Percentiles rank a stretch among this genome's conserved stretches.
Conservation (phyloP, 2,329 filamentous ascomycete genomes). For the Colletotrichum lini region DNA sequence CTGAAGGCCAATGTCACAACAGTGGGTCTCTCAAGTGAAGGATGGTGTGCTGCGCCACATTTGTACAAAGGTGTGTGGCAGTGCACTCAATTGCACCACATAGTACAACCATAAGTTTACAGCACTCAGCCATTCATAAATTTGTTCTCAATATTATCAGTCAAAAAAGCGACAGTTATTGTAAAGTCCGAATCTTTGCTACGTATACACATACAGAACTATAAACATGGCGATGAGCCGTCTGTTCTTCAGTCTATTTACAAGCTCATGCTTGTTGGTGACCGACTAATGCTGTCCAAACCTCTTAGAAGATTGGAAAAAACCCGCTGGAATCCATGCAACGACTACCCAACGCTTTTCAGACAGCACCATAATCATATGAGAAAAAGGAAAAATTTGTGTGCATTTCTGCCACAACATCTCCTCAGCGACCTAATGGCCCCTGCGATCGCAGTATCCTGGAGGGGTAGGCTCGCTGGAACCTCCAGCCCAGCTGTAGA, state of each 20-base stretch:
- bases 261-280: slow-evolving; percentile 28
- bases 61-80: slow-evolving; percentile 1
- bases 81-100: neutral
- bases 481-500: slow-evolving; percentile 86
- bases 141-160: neutral
- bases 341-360: slow-evolving; percentile 39
- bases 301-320: slow-evolving; percentile 14
- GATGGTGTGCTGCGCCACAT: slow-evolving; percentile 25
- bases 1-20: neutral
- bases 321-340: slow-evolving; percentile 41
- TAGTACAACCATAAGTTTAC: neutral
- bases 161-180: neutral
- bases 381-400: slow-evolving; percentile 12
- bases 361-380: slow-evolving; percentile 17
- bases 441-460: slow-evolving; percentile 67
- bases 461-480: slow-evolving; percentile 59
- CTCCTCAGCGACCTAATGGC: slow-evolving; percentile 8
- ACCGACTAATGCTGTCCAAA: slow-evolving; percentile 33
- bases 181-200: slow-evolving; percentile 1
- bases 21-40: slow-evolving; percentile 5
- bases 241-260: slow-evolving; percentile 42
- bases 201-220: slow-evolving; percentile 30
- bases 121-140: neutral
- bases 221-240: slow-evolving; percentile 42
- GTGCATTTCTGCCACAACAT: neutral